Conservation (phyloP, 805 yeast genomes). For the Yamadazyma ubonensis region DNA sequence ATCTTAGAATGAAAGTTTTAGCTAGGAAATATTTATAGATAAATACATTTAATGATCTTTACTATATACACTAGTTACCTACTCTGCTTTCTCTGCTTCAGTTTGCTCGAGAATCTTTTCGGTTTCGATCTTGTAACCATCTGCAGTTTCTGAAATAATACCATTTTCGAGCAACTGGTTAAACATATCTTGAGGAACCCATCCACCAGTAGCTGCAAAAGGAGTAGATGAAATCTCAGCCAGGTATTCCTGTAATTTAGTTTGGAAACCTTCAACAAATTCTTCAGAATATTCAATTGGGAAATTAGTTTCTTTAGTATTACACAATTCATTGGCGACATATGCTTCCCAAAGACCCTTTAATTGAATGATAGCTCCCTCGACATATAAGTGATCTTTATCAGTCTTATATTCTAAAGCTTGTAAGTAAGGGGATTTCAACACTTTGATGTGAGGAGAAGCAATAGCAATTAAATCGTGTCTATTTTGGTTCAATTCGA, state of each 20-base stretch:
- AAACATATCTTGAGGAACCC: slow-evolving; percentile 95
- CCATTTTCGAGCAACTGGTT: slow-evolving; percentile 67
- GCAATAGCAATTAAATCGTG: slow-evolving; percentile 76
- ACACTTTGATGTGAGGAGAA: slow-evolving; percentile 75
- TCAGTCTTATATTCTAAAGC: slow-evolving; percentile 58
- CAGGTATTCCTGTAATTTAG: slow-evolving; percentile 65
- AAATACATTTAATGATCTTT: slow-evolving; percentile 6
- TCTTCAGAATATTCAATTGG: slow-evolving; percentile 64
- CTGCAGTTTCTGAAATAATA: slow-evolving; percentile 54
- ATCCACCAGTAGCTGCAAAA: slow-evolving; percentile 87
- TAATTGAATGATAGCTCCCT: slow-evolving; percentile 64
- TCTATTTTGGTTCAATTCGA: slow-evolving; percentile 60
- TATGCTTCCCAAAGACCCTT: slow-evolving; percentile 69
- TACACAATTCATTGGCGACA: slow-evolving; percentile 55
- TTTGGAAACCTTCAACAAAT: slow-evolving; percentile 57
- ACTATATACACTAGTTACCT: slow-evolving; percentile 4
- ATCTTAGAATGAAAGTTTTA: slow-evolving; percentile 63
- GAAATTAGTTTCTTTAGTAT: slow-evolving; percentile 39
- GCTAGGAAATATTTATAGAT: slow-evolving; percentile 71
- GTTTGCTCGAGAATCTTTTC: slow-evolving; percentile 21
- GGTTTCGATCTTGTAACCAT: slow-evolving; percentile 41
- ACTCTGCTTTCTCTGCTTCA: neutral
- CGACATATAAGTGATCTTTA: slow-evolving; percentile 61
- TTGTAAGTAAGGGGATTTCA: slow-evolving; percentile 62
- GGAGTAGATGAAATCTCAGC: slow-evolving; percentile 67